Percentiles rank a stretch among this genome's conserved stretches.
Evolutionary conservation across 805 yeast genomes (phyloP).

Genomic region (Ogataea trehaloabstinens): DNA sequence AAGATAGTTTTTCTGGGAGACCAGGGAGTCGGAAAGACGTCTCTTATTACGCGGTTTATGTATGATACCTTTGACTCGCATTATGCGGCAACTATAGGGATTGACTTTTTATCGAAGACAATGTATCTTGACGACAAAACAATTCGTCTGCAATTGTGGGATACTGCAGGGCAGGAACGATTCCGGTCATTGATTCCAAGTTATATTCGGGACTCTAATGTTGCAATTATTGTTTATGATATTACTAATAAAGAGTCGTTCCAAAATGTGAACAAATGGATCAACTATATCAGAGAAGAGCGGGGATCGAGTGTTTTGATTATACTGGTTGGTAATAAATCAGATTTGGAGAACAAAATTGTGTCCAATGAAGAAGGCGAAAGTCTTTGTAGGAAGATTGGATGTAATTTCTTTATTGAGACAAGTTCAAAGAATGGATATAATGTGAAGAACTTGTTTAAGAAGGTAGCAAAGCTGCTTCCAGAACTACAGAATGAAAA

Average conservation of each 20-base stretch:
- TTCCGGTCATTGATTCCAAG: slow-evolving; percentile 94
- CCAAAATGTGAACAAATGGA: slow-evolving; percentile 85
- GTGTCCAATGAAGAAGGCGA: slow-evolving; percentile 85
- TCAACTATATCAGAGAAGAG: slow-evolving; percentile 90
- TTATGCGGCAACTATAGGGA: slow-evolving; percentile 95
- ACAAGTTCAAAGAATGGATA: slow-evolving; percentile 94
- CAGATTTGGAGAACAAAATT: slow-evolving; percentile 82
- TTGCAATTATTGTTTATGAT: slow-evolving; percentile 96
- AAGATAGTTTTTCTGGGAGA: slow-evolving; percentile 97
- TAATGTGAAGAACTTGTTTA: slow-evolving; percentile 86
- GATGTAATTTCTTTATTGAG: slow-evolving; percentile 81
- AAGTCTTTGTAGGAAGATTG: slow-evolving; percentile 63
- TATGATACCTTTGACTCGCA: slow-evolving; percentile 96
- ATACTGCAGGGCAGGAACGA: slow-evolving; percentile 96
- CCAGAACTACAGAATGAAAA: slow-evolving; percentile 63
- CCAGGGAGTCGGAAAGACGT: slow-evolving; percentile 95
- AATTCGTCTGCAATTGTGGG: slow-evolving; percentile 93
- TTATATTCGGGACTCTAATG: slow-evolving; percentile 92
- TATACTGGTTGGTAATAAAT: slow-evolving; percentile 89
- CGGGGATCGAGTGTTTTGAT: slow-evolving; percentile 86
- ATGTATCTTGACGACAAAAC: slow-evolving; percentile 97
- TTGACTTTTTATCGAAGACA: slow-evolving; percentile 88
- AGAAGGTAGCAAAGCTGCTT: slow-evolving; percentile 83
- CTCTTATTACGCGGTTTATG: slow-evolving; percentile 95
- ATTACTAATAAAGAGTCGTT: slow-evolving; percentile 84